Percentiles rank a stretch among this genome's conserved stretches.
Conservation (phyloP, 495 filamentous ascomycete genomes). For the Cercophora scortea region DNA sequence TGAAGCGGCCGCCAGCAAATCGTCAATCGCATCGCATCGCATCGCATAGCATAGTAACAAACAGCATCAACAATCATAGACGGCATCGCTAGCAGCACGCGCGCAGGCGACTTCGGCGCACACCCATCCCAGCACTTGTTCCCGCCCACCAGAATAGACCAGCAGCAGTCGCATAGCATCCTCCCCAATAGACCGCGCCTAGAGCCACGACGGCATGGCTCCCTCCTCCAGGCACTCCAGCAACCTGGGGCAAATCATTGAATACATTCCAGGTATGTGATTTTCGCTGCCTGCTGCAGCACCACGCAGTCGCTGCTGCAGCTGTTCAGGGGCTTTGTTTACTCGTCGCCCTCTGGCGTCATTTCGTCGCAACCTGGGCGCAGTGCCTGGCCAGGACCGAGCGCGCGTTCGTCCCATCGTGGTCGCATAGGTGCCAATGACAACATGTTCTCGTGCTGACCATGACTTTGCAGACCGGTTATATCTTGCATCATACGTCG, state of each 20-base stretch:
- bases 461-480: conserved; percentile 73
- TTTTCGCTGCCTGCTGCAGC: too few species aligned
- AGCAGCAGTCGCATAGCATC: not conserved
- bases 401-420: too few species aligned
- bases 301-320: not conserved
- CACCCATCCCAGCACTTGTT: too few species aligned
- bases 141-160: too few species aligned
- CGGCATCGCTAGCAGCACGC: too few species aligned
- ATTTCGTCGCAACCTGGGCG: not conserved
- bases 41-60: not conserved
- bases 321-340: conserved; percentile 2
- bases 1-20: too few species aligned
- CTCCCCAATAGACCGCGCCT: not conserved
- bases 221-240: conserved; percentile 31
- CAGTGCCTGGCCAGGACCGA: too few species aligned
- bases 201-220: conserved; percentile 26
- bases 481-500: conserved; percentile 87
- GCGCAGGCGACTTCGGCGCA: not conserved
- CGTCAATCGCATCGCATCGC: not conserved
- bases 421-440: too few species aligned
- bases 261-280: conserved; percentile 50
- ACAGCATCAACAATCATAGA: too few species aligned
- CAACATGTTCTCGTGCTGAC: too few species aligned
- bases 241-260: conserved; percentile 47
- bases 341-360: not conserved